Conservation (phyloP, 345 rosid genomes). For the Clarkia xantiana region DNA sequence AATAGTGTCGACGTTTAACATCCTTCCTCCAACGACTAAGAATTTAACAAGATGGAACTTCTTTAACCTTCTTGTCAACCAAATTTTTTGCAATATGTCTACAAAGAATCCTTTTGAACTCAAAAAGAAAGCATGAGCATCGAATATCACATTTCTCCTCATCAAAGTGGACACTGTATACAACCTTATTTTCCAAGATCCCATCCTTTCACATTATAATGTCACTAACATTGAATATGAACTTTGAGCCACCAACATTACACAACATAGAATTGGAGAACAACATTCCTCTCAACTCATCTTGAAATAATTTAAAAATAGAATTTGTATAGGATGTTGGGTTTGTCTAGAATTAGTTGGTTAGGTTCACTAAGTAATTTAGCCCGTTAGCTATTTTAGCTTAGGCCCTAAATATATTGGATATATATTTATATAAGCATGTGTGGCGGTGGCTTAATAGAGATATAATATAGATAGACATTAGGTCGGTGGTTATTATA, state of each 20-base stretch:
- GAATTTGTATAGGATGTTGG: too few relatives aligned
- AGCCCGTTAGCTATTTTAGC: too few relatives aligned
- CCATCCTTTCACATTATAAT: conserved; percentile 15
- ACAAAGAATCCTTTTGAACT: conserved; percentile 32
- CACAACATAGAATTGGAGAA: conserved; percentile 21
- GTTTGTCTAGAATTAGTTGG: too few relatives aligned
- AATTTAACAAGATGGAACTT: background rate
- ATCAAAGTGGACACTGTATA: conserved; percentile 23
- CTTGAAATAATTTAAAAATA: conserved; percentile 31
- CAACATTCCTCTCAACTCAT: conserved; percentile 23
- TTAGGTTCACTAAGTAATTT: too few relatives aligned
- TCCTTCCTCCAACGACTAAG: background rate
- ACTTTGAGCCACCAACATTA: conserved; percentile 14
- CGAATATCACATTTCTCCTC: conserved; percentile 14
- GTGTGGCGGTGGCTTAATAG: too few relatives aligned
- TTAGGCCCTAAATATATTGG: too few relatives aligned
- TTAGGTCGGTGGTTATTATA: too few relatives aligned
- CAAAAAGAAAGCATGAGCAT: conserved; percentile 27
- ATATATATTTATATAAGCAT: too few relatives aligned
- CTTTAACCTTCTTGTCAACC: background rate
- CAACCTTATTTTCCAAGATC: too few relatives aligned
- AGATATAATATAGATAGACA: too few relatives aligned
- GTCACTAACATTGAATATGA: conserved; percentile 20
- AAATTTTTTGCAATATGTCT: conserved; percentile 15
- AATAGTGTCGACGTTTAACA: background rate